Base-by-base conservation (phyloP, 2,329 filamentous ascomycete genomes). In the Microascus cirrosus region DNA sequence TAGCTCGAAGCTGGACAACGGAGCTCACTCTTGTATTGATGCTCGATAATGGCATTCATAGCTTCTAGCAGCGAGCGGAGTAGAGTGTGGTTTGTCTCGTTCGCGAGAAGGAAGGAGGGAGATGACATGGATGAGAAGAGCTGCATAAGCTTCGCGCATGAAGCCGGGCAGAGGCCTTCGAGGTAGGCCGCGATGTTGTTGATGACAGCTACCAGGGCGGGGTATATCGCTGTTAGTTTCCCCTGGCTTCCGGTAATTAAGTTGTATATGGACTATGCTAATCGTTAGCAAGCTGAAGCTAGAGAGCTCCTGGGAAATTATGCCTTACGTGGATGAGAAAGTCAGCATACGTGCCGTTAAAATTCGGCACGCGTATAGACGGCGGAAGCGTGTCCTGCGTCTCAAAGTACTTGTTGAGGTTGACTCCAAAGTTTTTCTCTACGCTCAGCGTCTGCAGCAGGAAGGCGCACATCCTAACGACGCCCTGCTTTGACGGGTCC, bases 391-490 rank as follows among this genome's bases (percentile, higher is more conserved):
- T 92, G 57, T 96, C 91, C 69, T 96, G 93, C 1, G 85, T 88
- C 61, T 91, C 86, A 64, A 99, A 97, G 18, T 77, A 80, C 71
- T 90, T 92, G 72, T 96, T 97, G 55, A 99, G 77, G 65, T 90
- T 93, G 67, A 87, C 83, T 34, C 91, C 93, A 71, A 97, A 97
- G 61, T 88, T 91, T 58, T 87, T 82, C 71, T 97, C 94, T 2
- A 95, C 91, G 66, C 93, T 97, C 66, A 99, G 75, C 0, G 94
- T 97, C 71, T 99, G 94, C 48, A 99, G 74, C 51, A 97, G 80
- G 69, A 99, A 97, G n/a, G 95, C 86, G 71, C 94, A 96, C 91
- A 97, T 96, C 58, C 94, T 83, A 28, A 97, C 90, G 1, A 96
- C 80, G 1, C 94, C 94, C 70, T 96, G 92, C 69, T 93, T 95